Percentiles rank a stretch among this genome's conserved stretches.
These are phyloP conservation scores for Epichloe coenophiala DNA, from an alignment of 2,329 filamentous ascomycete species.

Conservation along the genomic window DNA sequence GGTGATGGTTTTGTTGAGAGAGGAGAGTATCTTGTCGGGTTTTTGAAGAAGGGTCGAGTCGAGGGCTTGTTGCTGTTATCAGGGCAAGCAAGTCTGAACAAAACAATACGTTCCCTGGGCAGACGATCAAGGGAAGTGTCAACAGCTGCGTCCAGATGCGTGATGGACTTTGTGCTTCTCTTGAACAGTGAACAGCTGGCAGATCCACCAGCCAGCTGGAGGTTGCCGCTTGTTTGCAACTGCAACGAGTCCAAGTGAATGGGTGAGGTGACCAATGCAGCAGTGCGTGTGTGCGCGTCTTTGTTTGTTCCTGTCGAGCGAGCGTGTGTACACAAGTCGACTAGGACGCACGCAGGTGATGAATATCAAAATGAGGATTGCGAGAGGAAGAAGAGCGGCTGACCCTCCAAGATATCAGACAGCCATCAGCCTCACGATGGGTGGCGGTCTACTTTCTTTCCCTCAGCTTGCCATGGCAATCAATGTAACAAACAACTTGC, in stretches of 20 bases:
- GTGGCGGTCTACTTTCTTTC: not conserved
- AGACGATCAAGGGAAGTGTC: not conserved
- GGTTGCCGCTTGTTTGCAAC: not conserved
- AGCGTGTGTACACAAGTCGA: not conserved
- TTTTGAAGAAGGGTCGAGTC: not conserved
- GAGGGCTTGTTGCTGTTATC: not conserved
- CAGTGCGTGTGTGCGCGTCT: not conserved
- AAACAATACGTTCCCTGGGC: not conserved
- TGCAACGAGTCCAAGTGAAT: not conserved
- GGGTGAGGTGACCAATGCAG: not conserved
- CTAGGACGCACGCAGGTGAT: not conserved
- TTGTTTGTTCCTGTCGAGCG: not conserved
- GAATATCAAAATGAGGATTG: not conserved
- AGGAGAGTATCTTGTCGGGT: not conserved
- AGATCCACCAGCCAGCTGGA: slow-evolving; percentile 5
- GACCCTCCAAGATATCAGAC: not conserved
- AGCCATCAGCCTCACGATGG: not conserved
- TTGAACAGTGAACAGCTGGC: slow-evolving; percentile 3
- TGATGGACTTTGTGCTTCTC: not conserved
- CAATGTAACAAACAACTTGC: not conserved
- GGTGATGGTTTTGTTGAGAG: not conserved
- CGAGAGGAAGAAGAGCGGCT: not conserved
- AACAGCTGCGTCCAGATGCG: not conserved
- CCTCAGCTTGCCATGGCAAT: not conserved
- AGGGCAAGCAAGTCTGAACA: not conserved